Percentiles rank a stretch among this genome's conserved stretches.
Conservation (phyloP, 768 basidiomycete species). For the Chalciporus pseudorubinellus region DNA sequence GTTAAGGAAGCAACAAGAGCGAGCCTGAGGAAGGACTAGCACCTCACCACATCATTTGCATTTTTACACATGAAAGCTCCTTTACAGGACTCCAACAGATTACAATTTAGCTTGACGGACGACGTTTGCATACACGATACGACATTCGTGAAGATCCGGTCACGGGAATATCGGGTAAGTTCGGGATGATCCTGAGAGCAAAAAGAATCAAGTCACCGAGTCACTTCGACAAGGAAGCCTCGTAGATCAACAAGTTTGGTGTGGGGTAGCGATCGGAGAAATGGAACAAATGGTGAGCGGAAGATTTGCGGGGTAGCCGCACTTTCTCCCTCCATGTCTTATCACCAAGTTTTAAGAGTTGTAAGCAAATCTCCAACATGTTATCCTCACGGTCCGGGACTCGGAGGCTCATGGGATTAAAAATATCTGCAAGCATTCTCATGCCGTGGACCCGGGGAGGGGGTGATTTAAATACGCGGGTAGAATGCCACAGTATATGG, state of each 20-base stretch:
- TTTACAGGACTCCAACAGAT: slow-evolving; percentile 7
- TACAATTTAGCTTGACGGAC: slow-evolving; percentile 6
- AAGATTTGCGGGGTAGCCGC: background rate
- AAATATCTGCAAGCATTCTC: no score
- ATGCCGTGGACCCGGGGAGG: slow-evolving; percentile 4
- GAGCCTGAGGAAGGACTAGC: slow-evolving; percentile 6
- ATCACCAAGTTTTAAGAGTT: background rate
- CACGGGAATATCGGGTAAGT: slow-evolving; percentile 14
- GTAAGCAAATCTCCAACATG: background rate
- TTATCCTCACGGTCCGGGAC: background rate
- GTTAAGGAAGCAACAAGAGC: slow-evolving; percentile 18
- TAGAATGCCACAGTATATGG: slow-evolving; percentile 7
- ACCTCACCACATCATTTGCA: slow-evolving; percentile 23
- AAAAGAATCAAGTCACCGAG: background rate
- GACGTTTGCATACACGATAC: background rate
- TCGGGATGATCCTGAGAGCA: slow-evolving; percentile 19
- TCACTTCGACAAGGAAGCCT: slow-evolving; percentile 1
- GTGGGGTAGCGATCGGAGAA: slow-evolving; percentile 15
- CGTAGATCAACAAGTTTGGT: slow-evolving; percentile 3
- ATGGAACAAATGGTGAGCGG: background rate
- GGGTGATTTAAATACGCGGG: background rate
- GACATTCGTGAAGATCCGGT: slow-evolving; percentile 25
- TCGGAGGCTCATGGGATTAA: slow-evolving; percentile 3
- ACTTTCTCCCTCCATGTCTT: background rate
- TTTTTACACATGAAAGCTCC: slow-evolving; percentile 10